Percentiles rank a stretch among this genome's conserved stretches.
These are phyloP conservation scores for Colletotrichum sp. DNA, from an alignment of 2,329 filamentous ascomycete genomes.

Conservation along the genomic window DNA sequence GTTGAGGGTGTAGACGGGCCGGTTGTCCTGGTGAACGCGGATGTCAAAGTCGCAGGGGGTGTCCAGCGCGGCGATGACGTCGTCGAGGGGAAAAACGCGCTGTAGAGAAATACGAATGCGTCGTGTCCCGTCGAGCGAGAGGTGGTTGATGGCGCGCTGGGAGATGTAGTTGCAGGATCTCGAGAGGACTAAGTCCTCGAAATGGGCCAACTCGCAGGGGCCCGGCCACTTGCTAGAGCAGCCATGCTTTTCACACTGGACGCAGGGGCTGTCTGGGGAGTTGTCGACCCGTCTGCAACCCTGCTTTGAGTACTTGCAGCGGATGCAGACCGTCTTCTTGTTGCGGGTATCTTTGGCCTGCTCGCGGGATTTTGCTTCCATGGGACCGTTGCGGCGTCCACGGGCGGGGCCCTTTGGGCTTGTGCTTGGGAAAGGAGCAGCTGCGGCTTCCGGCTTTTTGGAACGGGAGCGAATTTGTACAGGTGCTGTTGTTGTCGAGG, in stretches of 20 bases:
- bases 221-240: slow-evolving; percentile 12
- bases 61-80: slow-evolving; percentile 38
- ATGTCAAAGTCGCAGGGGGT: slow-evolving; percentile 46
- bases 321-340: slow-evolving; percentile 21
- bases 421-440: neutral
- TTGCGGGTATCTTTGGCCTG: slow-evolving; percentile 17
- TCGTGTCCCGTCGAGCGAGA: slow-evolving; percentile 35
- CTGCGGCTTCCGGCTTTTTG: neutral
- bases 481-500: neutral
- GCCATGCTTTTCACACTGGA: slow-evolving; percentile 8
- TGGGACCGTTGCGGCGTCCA: slow-evolving; percentile 13
- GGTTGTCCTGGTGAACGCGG: slow-evolving; percentile 43
- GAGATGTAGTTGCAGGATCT: slow-evolving; percentile 50
- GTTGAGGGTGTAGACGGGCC: slow-evolving; percentile 44
- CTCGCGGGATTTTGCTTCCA: slow-evolving; percentile 2
- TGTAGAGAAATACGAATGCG: slow-evolving; percentile 44
- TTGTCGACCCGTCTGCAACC: slow-evolving; percentile 5
- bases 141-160: slow-evolving; percentile 46
- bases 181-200: slow-evolving; percentile 45
- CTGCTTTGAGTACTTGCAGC: slow-evolving; percentile 20
- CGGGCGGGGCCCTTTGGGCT: neutral
- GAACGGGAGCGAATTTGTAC: neutral
- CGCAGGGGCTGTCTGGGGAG: neutral
- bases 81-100: slow-evolving; percentile 39
- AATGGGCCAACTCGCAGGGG: slow-evolving; percentile 46